Evolutionary conservation across 192 early-diverging fungal genomes (phyloP), one percentile per base, ranked within the genome.

Genomic region (Rhizophagus sp.): DNA sequence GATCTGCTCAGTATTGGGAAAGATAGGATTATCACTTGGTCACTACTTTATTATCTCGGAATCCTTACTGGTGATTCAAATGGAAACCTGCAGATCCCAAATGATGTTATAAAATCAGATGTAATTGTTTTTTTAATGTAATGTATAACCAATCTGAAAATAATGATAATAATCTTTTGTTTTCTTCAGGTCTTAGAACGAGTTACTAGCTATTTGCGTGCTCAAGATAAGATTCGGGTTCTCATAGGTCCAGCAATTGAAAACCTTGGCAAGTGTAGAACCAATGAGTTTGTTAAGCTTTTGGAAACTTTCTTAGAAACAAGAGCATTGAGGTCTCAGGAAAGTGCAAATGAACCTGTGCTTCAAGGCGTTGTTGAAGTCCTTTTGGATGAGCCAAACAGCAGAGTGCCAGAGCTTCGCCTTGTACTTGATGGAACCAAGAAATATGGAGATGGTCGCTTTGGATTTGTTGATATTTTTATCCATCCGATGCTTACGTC

Each of bases 351-450:
- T 62, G 78, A 84, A 65, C 0, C 67, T 66, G 76, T 84, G 25
- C 78, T 81, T 62, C 80, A 84, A 76, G 76, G 73, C 22, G 47
- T 81, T 74, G 73, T 81, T 63, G 80, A 81, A 79, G 66, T 84
- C 19, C 63, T 83, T 65, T 75, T 79, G 30, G 72, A 81, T 74
- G 68, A 81, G 66, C 62, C 76, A 25, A 78, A 63, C 39, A 81
- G 41, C 64, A 73, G 47, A 25, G 72, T 84, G 50, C 65, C 80
- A 57, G 77, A 84, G 71, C 80, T 84, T 79, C 62, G 65, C 50
- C 80, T 84, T 52, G 66, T 84, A n/a, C 57, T 84, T 81, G 80
- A 84, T 67, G 76, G 73, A 57, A 79, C 30, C 34, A 84, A 84
- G 77, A 72, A 67, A 34, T 15, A 15, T 66, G 76, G 75, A 72